Conservation (phyloP, 2,329 filamentous ascomycete genomes). For the Colletotrichum sp. region DNA sequence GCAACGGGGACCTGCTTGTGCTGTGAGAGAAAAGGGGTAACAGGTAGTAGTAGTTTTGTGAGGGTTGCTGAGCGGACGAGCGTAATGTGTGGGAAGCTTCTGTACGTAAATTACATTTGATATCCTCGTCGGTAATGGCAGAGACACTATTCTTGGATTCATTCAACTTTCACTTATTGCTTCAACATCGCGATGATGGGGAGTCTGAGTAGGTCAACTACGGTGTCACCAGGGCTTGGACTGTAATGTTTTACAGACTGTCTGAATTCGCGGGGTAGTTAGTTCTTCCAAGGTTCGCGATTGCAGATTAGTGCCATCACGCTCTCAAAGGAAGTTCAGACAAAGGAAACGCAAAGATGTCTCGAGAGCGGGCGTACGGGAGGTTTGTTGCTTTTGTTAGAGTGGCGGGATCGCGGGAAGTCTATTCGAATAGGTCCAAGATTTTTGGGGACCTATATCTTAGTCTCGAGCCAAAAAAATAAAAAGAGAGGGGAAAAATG, state of each 20-base stretch:
- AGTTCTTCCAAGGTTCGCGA: neutral
- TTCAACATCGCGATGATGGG: neutral
- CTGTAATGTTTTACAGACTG: neutral
- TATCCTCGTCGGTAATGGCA: constrained; percentile 9
- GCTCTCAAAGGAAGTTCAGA: neutral
- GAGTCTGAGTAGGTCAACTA: neutral
- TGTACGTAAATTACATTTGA: neutral
- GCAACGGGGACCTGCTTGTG: constrained; percentile 75
- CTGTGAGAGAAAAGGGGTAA: constrained; percentile 47
- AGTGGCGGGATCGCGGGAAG: constrained; percentile 1
- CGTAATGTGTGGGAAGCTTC: neutral
- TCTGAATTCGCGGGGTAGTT: neutral
- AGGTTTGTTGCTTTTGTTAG: neutral
- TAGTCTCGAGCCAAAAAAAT: neutral
- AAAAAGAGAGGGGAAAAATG: too few species aligned
- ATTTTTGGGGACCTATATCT: neutral
- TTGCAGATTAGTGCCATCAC: neutral
- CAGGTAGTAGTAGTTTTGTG: neutral
- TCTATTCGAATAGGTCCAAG: neutral
- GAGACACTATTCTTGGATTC: neutral
- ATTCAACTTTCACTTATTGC: neutral
- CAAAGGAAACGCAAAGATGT: neutral
- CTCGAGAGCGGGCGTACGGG: neutral
- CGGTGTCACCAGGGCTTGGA: neutral
- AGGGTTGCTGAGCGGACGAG: neutral